These are phyloP conservation scores for Solanum virginianum DNA, from an alignment of 257 asterid species.

Conservation along the genomic window DNA sequence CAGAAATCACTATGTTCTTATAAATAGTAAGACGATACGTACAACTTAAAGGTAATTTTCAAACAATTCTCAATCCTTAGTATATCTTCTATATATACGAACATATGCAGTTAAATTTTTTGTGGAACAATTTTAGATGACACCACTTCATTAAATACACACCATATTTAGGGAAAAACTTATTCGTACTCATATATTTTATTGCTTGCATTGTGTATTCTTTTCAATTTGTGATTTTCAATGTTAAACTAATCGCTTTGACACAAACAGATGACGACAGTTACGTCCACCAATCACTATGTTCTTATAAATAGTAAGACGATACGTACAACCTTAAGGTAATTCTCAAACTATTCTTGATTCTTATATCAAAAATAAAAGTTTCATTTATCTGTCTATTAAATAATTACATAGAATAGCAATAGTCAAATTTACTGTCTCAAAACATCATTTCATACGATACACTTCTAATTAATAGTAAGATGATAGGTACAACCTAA, in stretches of 20 bases:
- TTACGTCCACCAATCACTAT: background rate
- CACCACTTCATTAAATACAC: background rate
- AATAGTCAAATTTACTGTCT: too few species aligned
- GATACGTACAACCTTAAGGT: background rate
- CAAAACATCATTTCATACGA: too few species aligned
- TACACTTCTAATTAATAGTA: background rate
- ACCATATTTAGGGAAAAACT: background rate
- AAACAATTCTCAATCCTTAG: too few species aligned
- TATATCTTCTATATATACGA: too few species aligned
- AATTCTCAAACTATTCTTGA: background rate
- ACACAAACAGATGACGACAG: background rate
- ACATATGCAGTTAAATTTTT: background rate
- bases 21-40: background rate
- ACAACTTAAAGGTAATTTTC: background rate
- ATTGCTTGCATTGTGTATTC: background rate
- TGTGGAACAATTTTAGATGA: fast-evolving
- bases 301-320: background rate
- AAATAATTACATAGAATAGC: too few species aligned
- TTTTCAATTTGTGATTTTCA: background rate
- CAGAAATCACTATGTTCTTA: background rate
- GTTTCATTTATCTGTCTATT: too few species aligned
- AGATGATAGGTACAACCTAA: background rate
- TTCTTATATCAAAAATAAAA: too few species aligned
- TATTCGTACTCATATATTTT: background rate
- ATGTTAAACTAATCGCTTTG: background rate